Evolutionary conservation across 108 stramenopile species (phyloP).

Genomic region (Stephanodiscus minutulus): DNA sequence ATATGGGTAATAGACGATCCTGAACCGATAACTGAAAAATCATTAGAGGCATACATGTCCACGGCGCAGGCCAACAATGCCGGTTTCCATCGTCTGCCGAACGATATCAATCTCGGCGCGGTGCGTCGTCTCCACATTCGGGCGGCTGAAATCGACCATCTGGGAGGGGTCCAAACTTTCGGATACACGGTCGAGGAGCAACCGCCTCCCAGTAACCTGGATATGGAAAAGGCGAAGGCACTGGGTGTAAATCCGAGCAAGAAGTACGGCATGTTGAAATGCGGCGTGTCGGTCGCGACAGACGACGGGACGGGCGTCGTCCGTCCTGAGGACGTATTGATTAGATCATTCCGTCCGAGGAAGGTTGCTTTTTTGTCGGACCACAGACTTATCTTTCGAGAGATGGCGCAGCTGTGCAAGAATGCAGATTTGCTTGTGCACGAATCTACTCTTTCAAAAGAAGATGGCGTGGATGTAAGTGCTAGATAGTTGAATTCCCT

Average conservation of each 20-base stretch:
- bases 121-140: slow-evolving; percentile 51
- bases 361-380: slow-evolving; percentile 78
- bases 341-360: slow-evolving; percentile 46
- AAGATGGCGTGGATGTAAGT: slow-evolving; percentile 44
- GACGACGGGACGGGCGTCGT: slow-evolving; percentile 63
- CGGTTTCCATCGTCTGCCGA: slow-evolving; percentile 32
- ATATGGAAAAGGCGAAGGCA: slow-evolving; percentile 61
- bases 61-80: neutral
- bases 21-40: slow-evolving; percentile 15
- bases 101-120: slow-evolving; percentile 20
- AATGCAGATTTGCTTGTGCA: slow-evolving; percentile 87
- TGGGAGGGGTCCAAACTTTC: slow-evolving; percentile 78
- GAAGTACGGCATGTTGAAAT: slow-evolving; percentile 74
- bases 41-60: neutral
- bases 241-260: slow-evolving; percentile 62
- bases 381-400: slow-evolving; percentile 60
- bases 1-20: slow-evolving; percentile 66
- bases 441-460: slow-evolving; percentile 80
- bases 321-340: slow-evolving; percentile 65
- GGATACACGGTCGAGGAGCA: slow-evolving; percentile 80
- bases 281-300: slow-evolving; percentile 61
- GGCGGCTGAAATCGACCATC: slow-evolving; percentile 81
- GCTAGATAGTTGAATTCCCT: neutral
- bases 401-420: slow-evolving; percentile 60
- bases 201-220: slow-evolving; percentile 65